A percentile compares a stretch with the other conserved stretches of the same genome.
Conservation (phyloP, 2,329 filamentous ascomycete species). For the Paramyrothecium sp. region DNA sequence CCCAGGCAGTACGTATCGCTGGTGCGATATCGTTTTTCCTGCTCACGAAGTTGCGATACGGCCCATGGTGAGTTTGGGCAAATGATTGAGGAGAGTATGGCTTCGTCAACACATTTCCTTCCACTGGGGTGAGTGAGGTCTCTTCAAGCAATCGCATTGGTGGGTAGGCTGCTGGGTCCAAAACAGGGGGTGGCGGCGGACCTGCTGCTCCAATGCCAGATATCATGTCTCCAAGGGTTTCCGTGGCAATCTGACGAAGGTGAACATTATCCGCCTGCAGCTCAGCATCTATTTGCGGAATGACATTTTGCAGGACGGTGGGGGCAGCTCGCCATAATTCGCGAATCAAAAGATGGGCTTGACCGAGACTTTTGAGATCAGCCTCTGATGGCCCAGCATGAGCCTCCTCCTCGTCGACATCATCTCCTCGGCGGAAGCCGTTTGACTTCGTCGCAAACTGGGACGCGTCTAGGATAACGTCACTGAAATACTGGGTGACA, state of each 20-base stretch:
- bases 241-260: slow-evolving; percentile 82
- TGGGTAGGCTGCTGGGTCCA: slow-evolving; percentile 87
- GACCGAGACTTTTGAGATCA: slow-evolving; percentile 82
- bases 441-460: slow-evolving; percentile 55
- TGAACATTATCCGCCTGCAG: slow-evolving; percentile 86
- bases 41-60: slow-evolving; percentile 82
- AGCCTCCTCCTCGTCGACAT: slow-evolving; percentile 62
- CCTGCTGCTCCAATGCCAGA: slow-evolving; percentile 91
- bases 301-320: slow-evolving; percentile 84
- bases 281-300: slow-evolving; percentile 91
- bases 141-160: slow-evolving; percentile 65
- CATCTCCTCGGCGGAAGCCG: slow-evolving; percentile 57
- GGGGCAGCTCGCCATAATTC: slow-evolving; percentile 94
- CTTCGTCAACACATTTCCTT: slow-evolving; percentile 68
- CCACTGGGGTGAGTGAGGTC: slow-evolving; percentile 36
- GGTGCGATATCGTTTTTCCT: slow-evolving; percentile 84
- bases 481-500: slow-evolving; percentile 94
- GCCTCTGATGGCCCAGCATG: slow-evolving; percentile 70
- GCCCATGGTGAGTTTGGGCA: slow-evolving; percentile 72
- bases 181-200: slow-evolving; percentile 66
- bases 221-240: slow-evolving; percentile 93
- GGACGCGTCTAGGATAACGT: slow-evolving; percentile 88
- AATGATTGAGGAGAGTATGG: slow-evolving; percentile 89
- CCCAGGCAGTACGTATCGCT: slow-evolving; percentile 82
- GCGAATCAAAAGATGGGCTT: slow-evolving; percentile 84